Conservation (phyloP, 768 basidiomycete genomes). For the Psilocybe cyanescens region DNA sequence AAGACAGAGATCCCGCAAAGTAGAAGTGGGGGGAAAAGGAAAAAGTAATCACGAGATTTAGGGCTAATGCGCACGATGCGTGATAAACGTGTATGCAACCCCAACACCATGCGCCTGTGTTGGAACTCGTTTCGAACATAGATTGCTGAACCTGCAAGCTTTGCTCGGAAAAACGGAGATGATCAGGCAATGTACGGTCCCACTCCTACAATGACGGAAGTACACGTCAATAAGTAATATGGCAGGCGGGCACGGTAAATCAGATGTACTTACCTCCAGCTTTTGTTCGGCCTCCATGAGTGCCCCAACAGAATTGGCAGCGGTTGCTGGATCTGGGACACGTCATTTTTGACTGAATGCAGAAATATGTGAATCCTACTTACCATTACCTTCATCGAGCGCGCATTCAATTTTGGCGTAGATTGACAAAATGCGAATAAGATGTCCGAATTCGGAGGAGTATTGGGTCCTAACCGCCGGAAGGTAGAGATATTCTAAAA, state of each 20-base stretch:
- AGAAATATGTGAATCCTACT: conserved; percentile 17
- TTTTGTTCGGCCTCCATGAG: conserved; percentile 47
- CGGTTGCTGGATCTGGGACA: conserved; percentile 39
- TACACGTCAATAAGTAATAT: conserved; percentile 16
- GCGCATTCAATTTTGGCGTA: conserved; percentile 63
- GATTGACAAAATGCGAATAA: conserved; percentile 70
- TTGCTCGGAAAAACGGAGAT: conserved; percentile 72
- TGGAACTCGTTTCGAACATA: conserved; percentile 82
- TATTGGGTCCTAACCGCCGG: conserved; percentile 62
- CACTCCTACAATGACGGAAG: conserved; percentile 50
- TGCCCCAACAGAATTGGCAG: conserved; percentile 35
- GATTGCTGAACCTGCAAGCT: conserved; percentile 69
- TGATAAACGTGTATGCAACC: conserved; percentile 76
- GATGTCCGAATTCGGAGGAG: conserved; percentile 77
- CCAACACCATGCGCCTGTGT: conserved; percentile 82
- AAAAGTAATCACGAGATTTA: conserved; percentile 58
- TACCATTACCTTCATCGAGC: conserved; percentile 56
- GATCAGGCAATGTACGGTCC: conserved; percentile 67
- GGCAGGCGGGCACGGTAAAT: not conserved
- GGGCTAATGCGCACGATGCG: conserved; percentile 66
- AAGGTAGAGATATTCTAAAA: conserved; percentile 70
- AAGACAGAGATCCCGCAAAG: conserved; percentile 8
- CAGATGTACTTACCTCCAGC: conserved; percentile 40
- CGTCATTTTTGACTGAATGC: conserved; percentile 10
- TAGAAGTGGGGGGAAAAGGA: conserved; percentile 9